phyloP scores from a whole-genome alignment of 148 eudicot genomes.

The Rhododendron ferrugineum region DNA sequence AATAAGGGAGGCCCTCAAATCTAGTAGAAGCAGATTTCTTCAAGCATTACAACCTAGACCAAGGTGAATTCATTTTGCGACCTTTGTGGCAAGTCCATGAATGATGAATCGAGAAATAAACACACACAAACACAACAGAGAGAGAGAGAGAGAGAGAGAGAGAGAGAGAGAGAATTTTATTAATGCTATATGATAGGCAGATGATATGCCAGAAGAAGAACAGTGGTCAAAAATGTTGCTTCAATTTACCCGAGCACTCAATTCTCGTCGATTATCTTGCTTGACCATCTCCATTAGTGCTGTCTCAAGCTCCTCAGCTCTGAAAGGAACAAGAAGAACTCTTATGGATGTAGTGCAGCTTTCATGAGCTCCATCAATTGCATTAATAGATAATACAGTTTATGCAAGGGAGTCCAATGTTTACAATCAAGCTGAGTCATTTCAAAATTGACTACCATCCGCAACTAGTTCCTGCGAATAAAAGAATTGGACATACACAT shows the following conservation, averaged over 20 bases:
- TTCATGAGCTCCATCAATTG: background rate
- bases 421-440: background rate
- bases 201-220: conserved; percentile 7
- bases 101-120: background rate
- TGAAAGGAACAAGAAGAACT: conserved; percentile 25
- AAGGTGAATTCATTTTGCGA: background rate
- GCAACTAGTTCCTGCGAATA: too few relatives aligned
- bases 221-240: background rate
- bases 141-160: background rate
- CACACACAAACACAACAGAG: background rate
- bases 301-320: conserved; percentile 92
- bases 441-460: background rate
- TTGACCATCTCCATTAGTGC: conserved; percentile 87
- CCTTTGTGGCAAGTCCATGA: background rate
- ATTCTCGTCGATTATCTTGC: conserved; percentile 70
- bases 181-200: conserved; percentile 3
- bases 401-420: background rate
- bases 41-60: background rate
- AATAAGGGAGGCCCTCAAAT: background rate
- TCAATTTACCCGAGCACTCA: conserved; percentile 68
- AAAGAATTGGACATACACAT: background rate
- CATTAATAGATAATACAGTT: background rate
- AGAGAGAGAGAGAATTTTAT: background rate
- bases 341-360: background rate
- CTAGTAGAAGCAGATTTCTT: background rate